Base-by-base conservation (phyloP, 1,284 basidiomycete genomes). In the Heterobasidion irregulare region DNA sequence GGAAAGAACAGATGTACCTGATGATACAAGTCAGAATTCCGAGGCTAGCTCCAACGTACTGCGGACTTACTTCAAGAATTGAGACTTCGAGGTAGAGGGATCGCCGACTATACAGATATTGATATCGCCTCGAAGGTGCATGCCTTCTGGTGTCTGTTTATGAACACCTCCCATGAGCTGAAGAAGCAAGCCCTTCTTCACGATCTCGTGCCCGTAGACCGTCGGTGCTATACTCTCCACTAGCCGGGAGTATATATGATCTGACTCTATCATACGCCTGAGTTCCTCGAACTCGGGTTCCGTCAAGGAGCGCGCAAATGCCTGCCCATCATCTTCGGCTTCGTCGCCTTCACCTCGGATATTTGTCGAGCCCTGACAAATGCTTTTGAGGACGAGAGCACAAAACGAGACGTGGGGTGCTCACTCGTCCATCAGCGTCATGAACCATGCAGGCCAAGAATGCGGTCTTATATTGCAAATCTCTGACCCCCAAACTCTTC, bases 361-460 rank as follows among this genome's bases (percentile, higher is more conserved):
- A 66, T 95, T 93, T 8, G 86, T 90, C 7, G 85, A 87, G 47
- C 78, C 79, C 89, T 94, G 59, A 26, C 26, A 26, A 26, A 26
- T 26, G 26, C 5, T 26, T 26, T 26, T 55, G 26, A 58, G 47
- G 19, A 18, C 51, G 18, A 56, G 38, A 38, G n/a, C 57, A 13
- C 1, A 26, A 26, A 5, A 26, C 26, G 26, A 26, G 2, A 26
- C 26, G 6, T 26, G 13, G 35, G 51, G 33, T 15, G 72, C 88
- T 71, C 66, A 93, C 92, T 64, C 90, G 78, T 36, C 85, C 84
- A 66, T 98, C 94, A 1, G 88, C 84, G 65, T 92, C 91, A 60
- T 94, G 89, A 3, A 93, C 96, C 94, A 98, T 98, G 66, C 96
- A 99, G 6, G 96, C 94, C 60, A 99, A 73, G 72, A 99, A 99